Percentiles rank a stretch among this genome's conserved stretches.
These are phyloP conservation scores for Boeremia lycopersici DNA, from an alignment of 2,329 filamentous ascomycete genomes.

Conservation along the genomic window DNA sequence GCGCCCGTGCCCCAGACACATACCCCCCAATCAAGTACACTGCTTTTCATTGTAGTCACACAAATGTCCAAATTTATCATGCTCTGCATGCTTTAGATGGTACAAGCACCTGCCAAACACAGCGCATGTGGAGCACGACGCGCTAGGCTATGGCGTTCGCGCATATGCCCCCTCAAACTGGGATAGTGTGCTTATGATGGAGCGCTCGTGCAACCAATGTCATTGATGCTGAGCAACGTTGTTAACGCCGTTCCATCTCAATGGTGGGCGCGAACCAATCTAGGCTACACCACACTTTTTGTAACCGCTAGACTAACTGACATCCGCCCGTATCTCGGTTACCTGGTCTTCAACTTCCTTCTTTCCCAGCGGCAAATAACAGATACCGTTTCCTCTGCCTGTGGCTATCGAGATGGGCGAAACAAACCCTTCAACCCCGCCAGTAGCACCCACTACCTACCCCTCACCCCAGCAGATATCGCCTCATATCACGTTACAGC, in stretches of 20 bases:
- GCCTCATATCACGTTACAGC: conserved; percentile 46
- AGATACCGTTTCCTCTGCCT: background rate
- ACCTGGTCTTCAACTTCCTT: background rate
- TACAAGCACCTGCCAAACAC: conserved; percentile 12
- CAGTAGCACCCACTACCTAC: conserved; percentile 22
- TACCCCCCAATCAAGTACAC: background rate
- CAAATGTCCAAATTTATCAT: conserved; percentile 3
- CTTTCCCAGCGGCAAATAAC: background rate
- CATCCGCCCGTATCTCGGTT: conserved; percentile 1
- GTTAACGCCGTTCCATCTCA: conserved; percentile 12
- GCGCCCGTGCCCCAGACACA: background rate
- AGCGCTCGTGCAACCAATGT: conserved; percentile 9
- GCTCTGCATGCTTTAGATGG: conserved; percentile 5
- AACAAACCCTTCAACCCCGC: conserved; percentile 19
- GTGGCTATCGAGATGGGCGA: conserved; percentile 5
- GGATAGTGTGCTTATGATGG: background rate
- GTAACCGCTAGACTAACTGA: conserved; percentile 9
- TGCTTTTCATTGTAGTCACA: conserved; percentile 2
- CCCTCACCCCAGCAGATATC: conserved; percentile 30
- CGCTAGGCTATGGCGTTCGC: conserved; percentile 2
- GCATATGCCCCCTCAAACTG: background rate
- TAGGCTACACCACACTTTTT: conserved; percentile 18
- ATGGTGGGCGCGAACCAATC: conserved; percentile 1
- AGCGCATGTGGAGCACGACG: conserved; percentile 6
- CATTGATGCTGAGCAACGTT: conserved; percentile 7